Percentiles rank a stretch among this genome's conserved stretches.
These are phyloP conservation scores for Coemansia sp. DNA, from an alignment of 192 early-diverging fungal species.

Conservation along the genomic window DNA sequence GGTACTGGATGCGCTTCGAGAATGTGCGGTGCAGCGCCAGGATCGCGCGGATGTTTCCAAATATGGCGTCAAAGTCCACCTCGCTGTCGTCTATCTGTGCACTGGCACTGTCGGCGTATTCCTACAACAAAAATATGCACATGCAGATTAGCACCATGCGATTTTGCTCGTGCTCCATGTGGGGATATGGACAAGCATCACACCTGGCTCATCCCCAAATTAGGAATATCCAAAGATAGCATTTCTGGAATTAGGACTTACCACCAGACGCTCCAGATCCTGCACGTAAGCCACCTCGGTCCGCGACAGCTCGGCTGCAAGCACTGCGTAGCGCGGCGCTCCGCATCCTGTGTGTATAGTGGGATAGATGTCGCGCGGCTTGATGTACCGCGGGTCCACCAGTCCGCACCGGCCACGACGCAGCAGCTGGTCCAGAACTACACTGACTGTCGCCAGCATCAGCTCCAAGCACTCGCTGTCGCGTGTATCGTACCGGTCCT, in stretches of 20 bases:
- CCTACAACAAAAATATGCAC: constrained; percentile 5
- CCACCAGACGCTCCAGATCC: constrained; percentile 44
- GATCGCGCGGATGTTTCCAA: constrained; percentile 24
- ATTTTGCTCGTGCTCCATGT: background rate
- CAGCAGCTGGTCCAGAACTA: constrained; percentile 36
- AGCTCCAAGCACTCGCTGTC: constrained; percentile 27
- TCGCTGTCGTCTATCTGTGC: constrained; percentile 17
- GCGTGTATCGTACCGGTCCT: background rate
- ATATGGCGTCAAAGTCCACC: constrained; percentile 25
- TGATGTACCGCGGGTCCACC: constrained; percentile 33
- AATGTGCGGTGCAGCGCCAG: constrained; percentile 38
- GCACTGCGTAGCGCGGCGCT: constrained; percentile 23
- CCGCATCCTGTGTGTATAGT: constrained; percentile 9
- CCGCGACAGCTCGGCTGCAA: constrained; percentile 41
- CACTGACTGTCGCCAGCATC: constrained; percentile 21
- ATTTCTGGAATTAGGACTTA: constrained; percentile 13
- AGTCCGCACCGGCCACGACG: constrained; percentile 20
- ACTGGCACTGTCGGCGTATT: constrained; percentile 19
- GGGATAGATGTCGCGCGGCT: constrained; percentile 45
- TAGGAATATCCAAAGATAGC: no score
- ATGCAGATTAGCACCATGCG: background rate
- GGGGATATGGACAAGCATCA: background rate
- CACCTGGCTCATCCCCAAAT: no score
- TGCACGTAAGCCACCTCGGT: constrained; percentile 53
- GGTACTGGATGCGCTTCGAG: constrained; percentile 48